Evolutionary conservation across 225 moss, liverwort and hornwort genomes (phyloP).

Genomic region (Antitrichia curtipendula): DNA sequence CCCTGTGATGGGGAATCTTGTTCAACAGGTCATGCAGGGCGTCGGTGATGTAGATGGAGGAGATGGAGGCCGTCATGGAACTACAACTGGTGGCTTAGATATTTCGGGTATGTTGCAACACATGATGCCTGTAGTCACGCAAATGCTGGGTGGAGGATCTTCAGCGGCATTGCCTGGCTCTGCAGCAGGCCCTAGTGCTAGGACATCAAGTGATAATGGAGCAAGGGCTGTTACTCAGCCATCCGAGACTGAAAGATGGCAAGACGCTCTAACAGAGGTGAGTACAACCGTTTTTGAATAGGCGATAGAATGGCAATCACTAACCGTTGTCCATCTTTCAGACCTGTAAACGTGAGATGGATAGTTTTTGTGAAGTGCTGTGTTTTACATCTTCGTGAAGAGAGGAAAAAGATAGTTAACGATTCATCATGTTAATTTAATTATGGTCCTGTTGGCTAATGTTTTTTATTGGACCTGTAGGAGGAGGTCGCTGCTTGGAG

Average conservation of each 20-base stretch:
- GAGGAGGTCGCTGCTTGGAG: conserved; percentile 81
- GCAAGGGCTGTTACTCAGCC: conserved; percentile 28
- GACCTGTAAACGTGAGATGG: neutral
- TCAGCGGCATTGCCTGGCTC: conserved; percentile 26
- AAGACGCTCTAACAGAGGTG: conserved; percentile 73
- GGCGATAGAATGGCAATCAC: neutral
- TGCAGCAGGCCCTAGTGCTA: conserved; percentile 19
- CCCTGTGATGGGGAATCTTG: conserved; percentile 75
- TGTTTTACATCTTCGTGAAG: neutral
- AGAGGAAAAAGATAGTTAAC: neutral
- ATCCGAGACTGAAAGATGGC: conserved; percentile 50
- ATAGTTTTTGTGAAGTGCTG: neutral
- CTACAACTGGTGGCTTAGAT: conserved; percentile 35
- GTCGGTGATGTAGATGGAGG: conserved; percentile 47
- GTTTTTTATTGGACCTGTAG: conserved; percentile 17
- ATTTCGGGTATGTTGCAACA: conserved; percentile 70
- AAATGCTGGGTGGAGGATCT: conserved; percentile 67
- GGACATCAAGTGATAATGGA: conserved; percentile 31
- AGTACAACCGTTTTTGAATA: neutral
- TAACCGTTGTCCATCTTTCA: neutral
- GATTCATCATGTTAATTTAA: neutral
- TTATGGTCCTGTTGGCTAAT: neutral
- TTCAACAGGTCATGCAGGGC: conserved; percentile 76
- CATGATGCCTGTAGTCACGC: conserved; percentile 84
- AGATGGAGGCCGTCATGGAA: conserved; percentile 24